A percentile compares a stretch with the other conserved stretches of the same genome.
phyloP scores from a whole-genome alignment of 2,329 filamentous ascomycete genomes.

The Diaporthe destruens region DNA sequence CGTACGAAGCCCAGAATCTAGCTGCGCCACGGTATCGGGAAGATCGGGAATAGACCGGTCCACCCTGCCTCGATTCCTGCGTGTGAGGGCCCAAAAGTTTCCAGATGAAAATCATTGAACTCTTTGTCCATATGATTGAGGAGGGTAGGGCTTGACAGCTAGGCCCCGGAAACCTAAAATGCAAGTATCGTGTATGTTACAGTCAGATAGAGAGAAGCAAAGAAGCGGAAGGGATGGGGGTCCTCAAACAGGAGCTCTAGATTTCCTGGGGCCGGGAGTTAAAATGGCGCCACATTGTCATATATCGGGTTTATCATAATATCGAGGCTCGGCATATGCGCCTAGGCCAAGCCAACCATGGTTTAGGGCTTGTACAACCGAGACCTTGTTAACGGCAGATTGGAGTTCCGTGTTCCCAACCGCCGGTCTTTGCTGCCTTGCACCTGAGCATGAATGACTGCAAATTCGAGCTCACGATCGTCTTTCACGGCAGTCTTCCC shows the following conservation, averaged over 20 bases:
- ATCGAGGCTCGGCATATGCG: neutral
- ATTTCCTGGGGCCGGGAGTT: neutral
- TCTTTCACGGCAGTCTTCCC: neutral
- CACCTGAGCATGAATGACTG: neutral
- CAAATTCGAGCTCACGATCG: neutral
- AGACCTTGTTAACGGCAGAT: slow-evolving; percentile 6
- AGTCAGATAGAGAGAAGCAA: neutral
- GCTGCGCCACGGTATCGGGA: neutral
- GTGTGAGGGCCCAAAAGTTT: neutral
- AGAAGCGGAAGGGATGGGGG: neutral
- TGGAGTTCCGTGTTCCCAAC: neutral
- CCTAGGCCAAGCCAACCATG: neutral
- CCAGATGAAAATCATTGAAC: neutral
- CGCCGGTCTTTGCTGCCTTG: neutral
- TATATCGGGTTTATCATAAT: neutral
- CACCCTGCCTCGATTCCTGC: neutral
- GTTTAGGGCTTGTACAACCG: slow-evolving; percentile 2
- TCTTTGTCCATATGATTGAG: neutral
- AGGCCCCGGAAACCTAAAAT: slow-evolving; percentile 7
- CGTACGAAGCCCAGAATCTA: neutral
- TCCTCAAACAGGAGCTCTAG: neutral
- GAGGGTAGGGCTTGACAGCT: slow-evolving; percentile 3
- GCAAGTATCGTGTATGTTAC: neutral
- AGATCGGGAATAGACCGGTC: neutral
- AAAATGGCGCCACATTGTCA: neutral